Evolutionary conservation across 2,329 filamentous ascomycete genomes (phyloP).

Genomic region (Aspergillus arachidicola): DNA sequence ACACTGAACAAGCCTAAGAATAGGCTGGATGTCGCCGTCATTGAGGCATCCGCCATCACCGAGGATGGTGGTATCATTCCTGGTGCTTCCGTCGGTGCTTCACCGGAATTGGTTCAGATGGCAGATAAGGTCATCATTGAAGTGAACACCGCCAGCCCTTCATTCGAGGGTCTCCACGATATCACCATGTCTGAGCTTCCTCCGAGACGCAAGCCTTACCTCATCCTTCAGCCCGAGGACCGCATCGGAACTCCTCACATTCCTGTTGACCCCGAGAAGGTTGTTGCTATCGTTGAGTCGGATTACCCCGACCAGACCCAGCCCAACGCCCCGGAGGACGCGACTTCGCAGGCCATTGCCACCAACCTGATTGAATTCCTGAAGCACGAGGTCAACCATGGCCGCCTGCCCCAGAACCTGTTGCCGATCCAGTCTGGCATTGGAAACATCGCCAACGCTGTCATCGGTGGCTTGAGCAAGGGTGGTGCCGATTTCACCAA

Average conservation of each 20-base stretch:
- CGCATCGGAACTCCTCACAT: constrained; percentile 82
- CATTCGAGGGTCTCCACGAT: constrained; percentile 85
- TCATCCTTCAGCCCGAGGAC: constrained; percentile 83
- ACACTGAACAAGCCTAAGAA: constrained; percentile 76
- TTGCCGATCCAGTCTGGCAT: constrained; percentile 85
- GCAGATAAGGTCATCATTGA: constrained; percentile 92
- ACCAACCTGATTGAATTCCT: constrained; percentile 80
- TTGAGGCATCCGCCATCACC: constrained; percentile 84
- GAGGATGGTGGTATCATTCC: constrained; percentile 88
- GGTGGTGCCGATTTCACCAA: constrained; percentile 77
- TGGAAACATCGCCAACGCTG: constrained; percentile 90
- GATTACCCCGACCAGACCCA: constrained; percentile 78
- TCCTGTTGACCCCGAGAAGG: constrained; percentile 80
- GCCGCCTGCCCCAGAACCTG: constrained; percentile 74
- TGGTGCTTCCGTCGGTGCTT: constrained; percentile 81
- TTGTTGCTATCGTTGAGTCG: constrained; percentile 81
- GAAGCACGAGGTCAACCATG: constrained; percentile 79
- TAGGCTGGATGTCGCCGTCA: constrained; percentile 78
- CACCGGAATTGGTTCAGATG: constrained; percentile 84
- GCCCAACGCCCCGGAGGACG: constrained; percentile 77
- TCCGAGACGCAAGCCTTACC: constrained; percentile 78
- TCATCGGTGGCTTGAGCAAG: constrained; percentile 78
- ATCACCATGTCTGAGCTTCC: constrained; percentile 88
- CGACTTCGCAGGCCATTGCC: constrained; percentile 71
- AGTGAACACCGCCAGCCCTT: constrained; percentile 83